Percentiles rank a stretch among this genome's conserved stretches.
Conservation (phyloP, 176 grass and related monocot genomes). For the Ensete glaucum region DNA sequence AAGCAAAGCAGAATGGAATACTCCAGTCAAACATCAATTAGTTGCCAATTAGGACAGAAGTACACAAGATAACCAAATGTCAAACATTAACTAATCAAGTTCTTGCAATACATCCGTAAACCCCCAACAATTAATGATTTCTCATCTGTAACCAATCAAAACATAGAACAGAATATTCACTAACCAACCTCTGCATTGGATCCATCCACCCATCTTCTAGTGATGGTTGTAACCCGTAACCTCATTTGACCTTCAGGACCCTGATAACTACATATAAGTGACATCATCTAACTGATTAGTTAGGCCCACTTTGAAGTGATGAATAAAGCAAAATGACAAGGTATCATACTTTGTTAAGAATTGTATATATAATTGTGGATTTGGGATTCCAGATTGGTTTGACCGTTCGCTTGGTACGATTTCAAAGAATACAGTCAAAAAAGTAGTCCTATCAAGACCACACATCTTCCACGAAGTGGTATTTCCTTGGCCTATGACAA, state of each 20-base stretch:
- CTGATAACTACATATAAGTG: constrained; percentile 59
- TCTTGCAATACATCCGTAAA: neutral
- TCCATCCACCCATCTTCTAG: constrained; percentile 84
- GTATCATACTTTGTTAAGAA: constrained; percentile 67
- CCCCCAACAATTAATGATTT: neutral
- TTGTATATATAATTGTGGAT: constrained; percentile 88
- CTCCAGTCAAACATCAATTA: too few species aligned
- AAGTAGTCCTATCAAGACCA: constrained; percentile 83
- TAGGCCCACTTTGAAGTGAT: constrained; percentile 9
- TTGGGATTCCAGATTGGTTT: constrained; percentile 52
- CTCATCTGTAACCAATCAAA: neutral
- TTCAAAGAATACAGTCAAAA: constrained; percentile 90
- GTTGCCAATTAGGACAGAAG: too few species aligned
- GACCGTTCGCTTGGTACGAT: constrained; percentile 71
- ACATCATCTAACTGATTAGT: constrained; percentile 5
- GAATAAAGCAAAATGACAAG: neutral
- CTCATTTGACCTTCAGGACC: constrained; percentile 85
- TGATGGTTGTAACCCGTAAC: constrained; percentile 70
- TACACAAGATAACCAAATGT: too few species aligned
- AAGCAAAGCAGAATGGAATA: too few species aligned
- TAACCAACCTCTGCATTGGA: constrained; percentile 56
- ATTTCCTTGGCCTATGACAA: constrained; percentile 87
- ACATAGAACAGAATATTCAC: constrained; percentile 4
- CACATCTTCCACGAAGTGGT: constrained; percentile 94
- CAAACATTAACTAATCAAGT: neutral